Conservation (phyloP, 441 rosid genomes). For the Gossypium schwendimanii region DNA sequence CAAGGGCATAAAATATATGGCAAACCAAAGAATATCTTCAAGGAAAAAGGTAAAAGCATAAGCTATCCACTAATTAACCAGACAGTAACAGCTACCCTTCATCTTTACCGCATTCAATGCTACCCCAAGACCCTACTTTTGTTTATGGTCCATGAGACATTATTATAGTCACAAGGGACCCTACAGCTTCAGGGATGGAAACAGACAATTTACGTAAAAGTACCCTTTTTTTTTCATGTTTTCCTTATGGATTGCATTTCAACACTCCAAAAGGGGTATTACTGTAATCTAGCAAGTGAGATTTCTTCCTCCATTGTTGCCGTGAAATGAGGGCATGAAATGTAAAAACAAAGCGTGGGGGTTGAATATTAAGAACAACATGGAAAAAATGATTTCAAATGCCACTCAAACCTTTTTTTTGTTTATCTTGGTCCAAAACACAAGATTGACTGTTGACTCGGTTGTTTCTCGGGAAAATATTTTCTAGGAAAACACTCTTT, state of each 20-base stretch:
- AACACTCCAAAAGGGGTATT: conserved; percentile 16
- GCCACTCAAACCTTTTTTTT: conserved; percentile 7
- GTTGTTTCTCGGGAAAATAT: conserved; percentile 25
- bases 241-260: not conserved
- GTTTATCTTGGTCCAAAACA: conserved; percentile 17
- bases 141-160: conserved; percentile 24
- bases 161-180: conserved; percentile 27
- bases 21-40: conserved; percentile 7
- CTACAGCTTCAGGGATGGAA: conserved; percentile 18
- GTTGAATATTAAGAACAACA: conserved; percentile 16
- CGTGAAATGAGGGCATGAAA: conserved; percentile 39
- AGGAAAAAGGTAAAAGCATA: not conserved
- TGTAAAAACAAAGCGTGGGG: conserved; percentile 26
- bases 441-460: conserved; percentile 17
- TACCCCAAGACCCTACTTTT: conserved; percentile 11
- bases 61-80: conserved; percentile 14
- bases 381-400: conserved; percentile 18
- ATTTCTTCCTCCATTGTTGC: conserved; percentile 46
- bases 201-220: conserved; percentile 16
- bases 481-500: conserved; percentile 10
- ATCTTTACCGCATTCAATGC: conserved; percentile 18
- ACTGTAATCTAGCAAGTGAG: conserved; percentile 17
- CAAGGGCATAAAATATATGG: conserved; percentile 28
- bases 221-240: conserved; percentile 7
- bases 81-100: conserved; percentile 12